A percentile compares a stretch with the other conserved stretches of the same genome.
Evolutionary conservation across 75 land plant species (phyloP).

Genomic region (Pseudotsuga menziesii): DNA sequence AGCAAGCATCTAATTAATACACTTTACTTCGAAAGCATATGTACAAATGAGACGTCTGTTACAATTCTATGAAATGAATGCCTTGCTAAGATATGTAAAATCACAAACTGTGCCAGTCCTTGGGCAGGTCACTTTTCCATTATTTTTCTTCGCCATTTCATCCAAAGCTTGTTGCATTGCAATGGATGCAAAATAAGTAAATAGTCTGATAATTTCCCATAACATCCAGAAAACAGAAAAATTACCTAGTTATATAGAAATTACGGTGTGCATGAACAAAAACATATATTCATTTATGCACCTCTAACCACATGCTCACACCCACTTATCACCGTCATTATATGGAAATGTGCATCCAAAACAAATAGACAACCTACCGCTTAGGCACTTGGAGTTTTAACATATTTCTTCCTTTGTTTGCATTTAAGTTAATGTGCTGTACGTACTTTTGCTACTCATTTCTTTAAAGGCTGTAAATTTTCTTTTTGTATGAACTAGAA

Average conservation of each 20-base stretch:
- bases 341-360: too few species aligned
- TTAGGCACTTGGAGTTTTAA: neutral
- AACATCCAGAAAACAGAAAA: neutral
- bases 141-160: conserved; percentile 78
- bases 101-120: conserved; percentile 77
- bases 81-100: conserved; percentile 65
- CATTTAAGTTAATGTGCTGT: neutral
- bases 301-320: neutral
- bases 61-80: conserved; percentile 63
- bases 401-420: neutral
- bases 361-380: neutral
- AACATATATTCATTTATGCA: neutral
- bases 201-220: neutral
- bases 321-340: neutral
- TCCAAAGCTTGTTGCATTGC: conserved; percentile 71
- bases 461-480: neutral
- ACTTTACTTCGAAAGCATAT: too few species aligned
- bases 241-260: neutral
- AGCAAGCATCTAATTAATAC: too few species aligned
- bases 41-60: too few species aligned
- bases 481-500: neutral
- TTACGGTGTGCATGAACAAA: neutral
- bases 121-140: conserved; percentile 87
- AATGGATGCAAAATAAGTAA: neutral
- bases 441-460: neutral